phyloP scores from a whole-genome alignment of 306 rosid genomes.

The Inga oerstediana region DNA sequence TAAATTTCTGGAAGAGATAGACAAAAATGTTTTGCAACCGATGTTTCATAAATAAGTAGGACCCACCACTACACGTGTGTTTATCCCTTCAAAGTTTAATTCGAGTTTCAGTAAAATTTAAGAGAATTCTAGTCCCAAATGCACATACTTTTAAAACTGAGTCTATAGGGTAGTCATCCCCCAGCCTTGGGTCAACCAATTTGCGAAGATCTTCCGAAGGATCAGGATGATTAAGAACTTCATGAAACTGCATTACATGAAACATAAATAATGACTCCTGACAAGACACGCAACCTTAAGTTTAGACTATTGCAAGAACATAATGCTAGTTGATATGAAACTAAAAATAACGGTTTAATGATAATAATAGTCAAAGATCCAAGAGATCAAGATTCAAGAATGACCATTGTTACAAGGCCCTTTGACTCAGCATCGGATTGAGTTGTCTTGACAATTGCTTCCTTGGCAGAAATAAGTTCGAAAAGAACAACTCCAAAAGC shows the following conservation, averaged over 20 bases:
- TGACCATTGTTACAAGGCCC: constrained; percentile 1
- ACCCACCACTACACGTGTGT: neutral
- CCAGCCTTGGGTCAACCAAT: neutral
- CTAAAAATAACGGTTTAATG: neutral
- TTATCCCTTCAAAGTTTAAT: neutral
- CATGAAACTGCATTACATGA: neutral
- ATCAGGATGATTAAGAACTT: neutral
- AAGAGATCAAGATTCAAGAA: neutral
- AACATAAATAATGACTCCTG: neutral
- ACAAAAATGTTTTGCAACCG: neutral
- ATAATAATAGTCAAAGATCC: neutral
- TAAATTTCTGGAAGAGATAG: neutral
- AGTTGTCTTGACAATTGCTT: neutral
- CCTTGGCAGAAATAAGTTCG: neutral
- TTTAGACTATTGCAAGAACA: neutral
- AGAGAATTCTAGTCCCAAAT: neutral
- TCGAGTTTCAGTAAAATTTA: no score
- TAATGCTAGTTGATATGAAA: neutral
- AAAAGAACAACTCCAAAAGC: neutral
- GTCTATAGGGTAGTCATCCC: neutral
- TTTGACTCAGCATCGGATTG: neutral
- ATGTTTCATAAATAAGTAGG: neutral
- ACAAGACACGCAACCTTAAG: neutral
- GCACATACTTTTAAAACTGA: neutral
- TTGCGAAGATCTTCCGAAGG: neutral